Evolutionary conservation across 2,329 filamentous ascomycete genomes (phyloP).

Genomic region (Trichoderma sp.): DNA sequence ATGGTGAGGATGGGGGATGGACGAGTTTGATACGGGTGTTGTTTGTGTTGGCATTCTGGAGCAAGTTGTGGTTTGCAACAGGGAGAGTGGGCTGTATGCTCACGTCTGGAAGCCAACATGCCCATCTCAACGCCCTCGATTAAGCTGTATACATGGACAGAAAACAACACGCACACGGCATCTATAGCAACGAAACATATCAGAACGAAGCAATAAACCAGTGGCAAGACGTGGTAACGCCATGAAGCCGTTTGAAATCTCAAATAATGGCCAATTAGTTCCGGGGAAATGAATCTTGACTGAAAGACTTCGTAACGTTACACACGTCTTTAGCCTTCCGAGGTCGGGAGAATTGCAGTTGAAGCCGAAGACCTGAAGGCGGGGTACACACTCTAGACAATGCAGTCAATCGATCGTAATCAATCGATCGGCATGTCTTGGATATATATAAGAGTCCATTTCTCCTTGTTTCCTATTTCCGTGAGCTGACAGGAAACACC

Average conservation of each 20-base stretch:
- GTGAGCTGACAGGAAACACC: neutral
- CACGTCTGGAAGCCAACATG: too few relatives aligned
- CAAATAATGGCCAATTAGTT: neutral
- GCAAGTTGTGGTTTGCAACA: too few relatives aligned
- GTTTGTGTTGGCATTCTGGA: neutral
- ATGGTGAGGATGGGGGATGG: neutral
- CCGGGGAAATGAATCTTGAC: neutral
- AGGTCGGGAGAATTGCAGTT: neutral
- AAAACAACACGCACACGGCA: neutral
- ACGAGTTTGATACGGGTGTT: neutral
- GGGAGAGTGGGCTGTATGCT: too few relatives aligned
- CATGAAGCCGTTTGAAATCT: neutral
- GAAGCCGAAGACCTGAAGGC: constrained; percentile 3
- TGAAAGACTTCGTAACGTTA: constrained; percentile 18
- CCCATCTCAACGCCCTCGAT: too few relatives aligned
- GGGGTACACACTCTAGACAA: constrained; percentile 3
- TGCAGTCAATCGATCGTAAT: neutral
- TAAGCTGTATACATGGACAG: too few relatives aligned
- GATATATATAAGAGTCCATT: neutral
- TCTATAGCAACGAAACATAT: neutral
- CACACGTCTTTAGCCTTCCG: constrained; percentile 4
- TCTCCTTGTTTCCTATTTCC: neutral
- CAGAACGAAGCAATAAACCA: neutral
- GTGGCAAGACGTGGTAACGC: neutral
- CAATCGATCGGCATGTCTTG: neutral